Evolutionary conservation across 2,329 filamentous ascomycete species (phyloP), one percentile per base, ranked within the genome.

Genomic region (Venturia nashicola): DNA sequence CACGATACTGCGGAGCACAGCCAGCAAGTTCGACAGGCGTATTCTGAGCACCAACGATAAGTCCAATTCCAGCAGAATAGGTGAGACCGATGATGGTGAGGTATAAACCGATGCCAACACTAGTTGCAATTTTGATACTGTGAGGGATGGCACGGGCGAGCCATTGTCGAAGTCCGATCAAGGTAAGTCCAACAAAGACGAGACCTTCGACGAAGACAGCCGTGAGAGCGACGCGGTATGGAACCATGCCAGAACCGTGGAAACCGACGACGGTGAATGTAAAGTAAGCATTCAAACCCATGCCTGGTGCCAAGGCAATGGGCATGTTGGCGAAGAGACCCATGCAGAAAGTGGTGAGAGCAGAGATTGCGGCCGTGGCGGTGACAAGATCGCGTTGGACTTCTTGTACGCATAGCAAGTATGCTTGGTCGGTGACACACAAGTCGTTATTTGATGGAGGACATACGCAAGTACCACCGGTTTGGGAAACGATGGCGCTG

Each of bases 121-220:
- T 89, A 18, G 89, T 93, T 16, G 90, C 90, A 64, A 94, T 84
- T 76, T 95, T 96, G 77, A 96, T 92, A 64, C 87, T 91, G 48
- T 84, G 82, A 1, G 91, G 91, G 67, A 95, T 91, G 54, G 88
- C 86, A 68, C 90, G 85, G 32, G 90, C 89, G 39, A 93, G 82
- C 89, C 89, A 92, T 72, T 93, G 89, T 27, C 89, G 86, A 74
- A 93, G 79, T 46, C 89, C 89, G 61, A 90, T 78, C 36, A 91
- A 71, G 1, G 91, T 91, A 48, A 96, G 81, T 3, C 78, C 88
- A 61, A 95, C 84, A 76, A 96, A 96, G 66, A 95, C 86, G 73
- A 89, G 89, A 44, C 91, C 91, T 74, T 96, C 91, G 16, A 94
- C 87, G 72, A 96, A 95, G 68, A 94, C 91, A 63, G 91, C 90